Conservation (phyloP, 495 filamentous ascomycete species). For the Geopyxis carbonaria region DNA sequence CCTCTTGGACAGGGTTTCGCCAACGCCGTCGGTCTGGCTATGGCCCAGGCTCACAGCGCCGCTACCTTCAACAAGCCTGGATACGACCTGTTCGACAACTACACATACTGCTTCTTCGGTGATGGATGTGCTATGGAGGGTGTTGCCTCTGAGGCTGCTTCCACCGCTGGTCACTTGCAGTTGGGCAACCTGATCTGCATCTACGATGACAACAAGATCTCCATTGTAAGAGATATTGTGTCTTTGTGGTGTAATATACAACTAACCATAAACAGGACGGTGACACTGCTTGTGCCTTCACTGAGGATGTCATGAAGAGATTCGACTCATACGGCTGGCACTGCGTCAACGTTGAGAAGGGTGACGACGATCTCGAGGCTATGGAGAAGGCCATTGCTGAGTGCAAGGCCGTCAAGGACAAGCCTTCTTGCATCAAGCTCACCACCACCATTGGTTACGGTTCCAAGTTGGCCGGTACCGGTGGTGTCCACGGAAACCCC, state of each 20-base stretch:
- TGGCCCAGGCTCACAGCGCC: conserved; percentile 79
- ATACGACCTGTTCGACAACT: conserved; percentile 80
- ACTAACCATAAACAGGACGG: conserved; percentile 43
- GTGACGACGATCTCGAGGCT: conserved; percentile 71
- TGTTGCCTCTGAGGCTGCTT: conserved; percentile 83
- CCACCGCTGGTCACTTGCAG: conserved; percentile 86
- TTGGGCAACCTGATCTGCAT: conserved; percentile 91
- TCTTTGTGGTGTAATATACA: background rate
- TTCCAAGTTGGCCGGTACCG: conserved; percentile 81
- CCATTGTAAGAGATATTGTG: conserved; percentile 41
- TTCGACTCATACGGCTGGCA: conserved; percentile 99
- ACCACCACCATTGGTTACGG: conserved; percentile 97
- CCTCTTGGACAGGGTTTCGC: conserved; percentile 89
- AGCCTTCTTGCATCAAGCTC: conserved; percentile 92
- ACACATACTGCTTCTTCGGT: conserved; percentile 92
- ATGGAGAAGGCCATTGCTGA: conserved; percentile 81
- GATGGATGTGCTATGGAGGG: conserved; percentile 99
- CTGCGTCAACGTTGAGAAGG: conserved; percentile 65
- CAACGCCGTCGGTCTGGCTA: conserved; percentile 91
- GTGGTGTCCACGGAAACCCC: conserved; percentile 86
- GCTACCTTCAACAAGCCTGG: conserved; percentile 95
- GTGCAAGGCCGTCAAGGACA: conserved; percentile 76
- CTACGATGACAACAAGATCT: conserved; percentile 98
- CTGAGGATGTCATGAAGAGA: conserved; percentile 87
- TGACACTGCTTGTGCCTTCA: conserved; percentile 89